Conservation (phyloP, 495 filamentous ascomycete species). For the Penicillium nucicola region DNA sequence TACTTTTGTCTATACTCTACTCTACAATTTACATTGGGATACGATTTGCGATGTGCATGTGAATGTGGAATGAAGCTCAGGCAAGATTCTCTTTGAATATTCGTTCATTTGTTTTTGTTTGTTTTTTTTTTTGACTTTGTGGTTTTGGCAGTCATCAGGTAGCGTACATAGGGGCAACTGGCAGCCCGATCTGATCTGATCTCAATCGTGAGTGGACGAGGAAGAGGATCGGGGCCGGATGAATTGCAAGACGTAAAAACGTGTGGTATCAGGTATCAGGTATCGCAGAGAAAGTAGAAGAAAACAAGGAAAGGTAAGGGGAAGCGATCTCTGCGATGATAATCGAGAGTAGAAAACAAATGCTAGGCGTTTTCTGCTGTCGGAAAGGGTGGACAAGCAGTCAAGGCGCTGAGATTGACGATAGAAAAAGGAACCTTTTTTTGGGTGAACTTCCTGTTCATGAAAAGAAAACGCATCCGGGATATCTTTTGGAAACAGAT, state of each 20-base stretch:
- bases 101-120: constrained; percentile 14
- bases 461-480: constrained; percentile 3
- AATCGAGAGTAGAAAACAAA: constrained; percentile 12
- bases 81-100: constrained; percentile 1
- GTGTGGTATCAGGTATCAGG: constrained; percentile 42
- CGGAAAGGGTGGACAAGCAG: constrained; percentile 2
- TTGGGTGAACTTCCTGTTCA: constrained; percentile 8
- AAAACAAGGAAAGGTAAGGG: constrained; percentile 14
- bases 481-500: constrained; percentile 5
- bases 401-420: constrained; percentile 7
- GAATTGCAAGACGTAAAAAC: constrained; percentile 11
- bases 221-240: background rate
- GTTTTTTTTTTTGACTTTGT: constrained; percentile 10
- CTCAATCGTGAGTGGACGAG: background rate
- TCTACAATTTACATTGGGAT: background rate
- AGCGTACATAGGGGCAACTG: constrained; percentile 21
- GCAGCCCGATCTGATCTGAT: constrained; percentile 2
- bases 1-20: background rate
- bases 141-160: constrained; percentile 12
- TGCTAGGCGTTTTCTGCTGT: constrained; percentile 15
- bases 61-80: background rate
- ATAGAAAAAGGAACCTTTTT: constrained; percentile 12
- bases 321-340: constrained; percentile 12
- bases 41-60: constrained; percentile 17
- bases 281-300: constrained; percentile 25